Percentiles rank a stretch among this genome's conserved stretches.
These are phyloP conservation scores for Aspergillaceae sp. DNA, from an alignment of 2,329 filamentous ascomycete genomes.

Conservation along the genomic window DNA sequence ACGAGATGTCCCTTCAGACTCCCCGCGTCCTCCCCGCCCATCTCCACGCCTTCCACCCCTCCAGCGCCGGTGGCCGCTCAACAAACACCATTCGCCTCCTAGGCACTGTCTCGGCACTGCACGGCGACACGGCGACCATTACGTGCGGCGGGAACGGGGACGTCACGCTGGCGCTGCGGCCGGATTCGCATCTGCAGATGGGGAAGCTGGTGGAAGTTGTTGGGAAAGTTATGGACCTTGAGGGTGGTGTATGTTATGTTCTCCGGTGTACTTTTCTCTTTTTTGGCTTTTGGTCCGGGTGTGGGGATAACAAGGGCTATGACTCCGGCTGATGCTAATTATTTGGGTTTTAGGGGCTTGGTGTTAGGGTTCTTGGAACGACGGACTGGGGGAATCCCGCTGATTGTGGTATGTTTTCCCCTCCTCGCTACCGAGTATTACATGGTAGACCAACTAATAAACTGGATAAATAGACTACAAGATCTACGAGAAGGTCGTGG, in stretches of 20 bases:
- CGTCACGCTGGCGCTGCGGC: slow-evolving; percentile 64
- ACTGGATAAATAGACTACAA: slow-evolving; percentile 54
- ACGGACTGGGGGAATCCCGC: slow-evolving; percentile 36
- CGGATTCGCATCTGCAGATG: slow-evolving; percentile 40
- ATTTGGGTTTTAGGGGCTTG: slow-evolving; percentile 23
- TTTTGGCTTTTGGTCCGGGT: neutral
- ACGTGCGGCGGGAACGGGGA: slow-evolving; percentile 62
- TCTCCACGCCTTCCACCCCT: slow-evolving; percentile 64
- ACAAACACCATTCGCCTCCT: slow-evolving; percentile 70
- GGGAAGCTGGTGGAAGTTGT: slow-evolving; percentile 40
- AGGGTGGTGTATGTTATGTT: slow-evolving; percentile 27
- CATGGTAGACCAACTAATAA: neutral
- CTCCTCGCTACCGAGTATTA: neutral
- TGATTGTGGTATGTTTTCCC: slow-evolving; percentile 27
- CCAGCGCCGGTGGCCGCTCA: slow-evolving; percentile 24
- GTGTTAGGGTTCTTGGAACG: slow-evolving; percentile 33
- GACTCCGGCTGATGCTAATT: slow-evolving; percentile 2
- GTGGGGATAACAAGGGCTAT: neutral
- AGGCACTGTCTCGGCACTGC: slow-evolving; percentile 74
- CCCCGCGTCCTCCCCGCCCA: slow-evolving; percentile 76
- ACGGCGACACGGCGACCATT: slow-evolving; percentile 69
- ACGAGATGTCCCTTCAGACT: slow-evolving; percentile 60
- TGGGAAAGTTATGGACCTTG: slow-evolving; percentile 37
- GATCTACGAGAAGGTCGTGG: slow-evolving; percentile 69
- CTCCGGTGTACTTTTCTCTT: no score